Evolutionary conservation across 1,284 basidiomycete species (phyloP).

Genomic region (Laetiporus sulphureus): DNA sequence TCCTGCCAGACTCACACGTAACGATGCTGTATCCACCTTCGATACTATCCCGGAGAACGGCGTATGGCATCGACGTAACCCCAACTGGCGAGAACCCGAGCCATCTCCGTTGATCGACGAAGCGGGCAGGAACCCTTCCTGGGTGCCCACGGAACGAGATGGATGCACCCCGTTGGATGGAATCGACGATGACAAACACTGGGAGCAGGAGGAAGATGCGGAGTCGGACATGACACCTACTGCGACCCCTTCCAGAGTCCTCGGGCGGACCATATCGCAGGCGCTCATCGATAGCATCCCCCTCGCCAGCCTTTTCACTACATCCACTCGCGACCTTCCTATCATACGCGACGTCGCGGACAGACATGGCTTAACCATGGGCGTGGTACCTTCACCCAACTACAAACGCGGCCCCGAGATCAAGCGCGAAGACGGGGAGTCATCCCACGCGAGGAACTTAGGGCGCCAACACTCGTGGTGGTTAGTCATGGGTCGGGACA

Average conservation of each 20-base stretch:
- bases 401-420: conserved; percentile 2
- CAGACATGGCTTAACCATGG: conserved; percentile 17
- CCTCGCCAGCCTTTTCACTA: conserved; percentile 21
- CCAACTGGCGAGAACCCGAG: conserved; percentile 17
- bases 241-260: conserved; percentile 60
- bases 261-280: conserved; percentile 11
- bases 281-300: conserved; percentile 15
- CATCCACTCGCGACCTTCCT: conserved; percentile 18
- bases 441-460: conserved; percentile 4
- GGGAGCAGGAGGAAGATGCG: background rate
- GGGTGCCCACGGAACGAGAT: conserved; percentile 22
- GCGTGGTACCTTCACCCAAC: conserved; percentile 13
- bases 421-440: conserved; percentile 13
- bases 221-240: conserved; percentile 1
- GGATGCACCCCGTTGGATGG: too few species aligned
- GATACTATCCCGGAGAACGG: conserved; percentile 7
- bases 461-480: conserved; percentile 15
- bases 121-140: conserved; percentile 9
- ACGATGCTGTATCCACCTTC: conserved; percentile 2
- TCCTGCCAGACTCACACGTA: conserved; percentile 6
- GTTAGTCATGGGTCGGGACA: conserved; percentile 18
- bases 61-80: conserved; percentile 17
- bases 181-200: background rate
- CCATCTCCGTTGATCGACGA: conserved; percentile 5
- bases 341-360: conserved; percentile 18